Base-by-base conservation (phyloP, 352 stramenopile species). In the Globisporangium mamillatum region DNA sequence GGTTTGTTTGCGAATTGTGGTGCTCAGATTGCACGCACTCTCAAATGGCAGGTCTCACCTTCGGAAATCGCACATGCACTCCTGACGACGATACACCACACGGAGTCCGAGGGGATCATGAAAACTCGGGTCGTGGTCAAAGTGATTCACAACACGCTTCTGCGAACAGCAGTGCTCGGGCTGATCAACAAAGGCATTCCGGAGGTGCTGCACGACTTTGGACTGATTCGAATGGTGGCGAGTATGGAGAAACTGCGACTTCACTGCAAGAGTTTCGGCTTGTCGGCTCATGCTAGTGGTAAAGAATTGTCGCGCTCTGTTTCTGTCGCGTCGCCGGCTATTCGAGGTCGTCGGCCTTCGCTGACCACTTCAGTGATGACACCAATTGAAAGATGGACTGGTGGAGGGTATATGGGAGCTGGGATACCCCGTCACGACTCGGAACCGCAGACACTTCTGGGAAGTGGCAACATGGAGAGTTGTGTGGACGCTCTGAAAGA, bases 181-280 rank as follows among this genome's bases (percentile, higher is more conserved):
- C 58, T 73, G n/a, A 75, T 79, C 32, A 64, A 76, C 25, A 76
- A 79, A 59, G 70, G 70, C 29, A 61, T 76, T 22, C 73, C 73
- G 0, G 63, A 67, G 16, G 46, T 75, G 2, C 38, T 79, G 14
- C 73, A 76, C 46, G 67, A 79, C 41, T 67, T 62, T 50, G 67
- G 70, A 0, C 60, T 77, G 25, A 71, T 66, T 29, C 34, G 34
- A 16, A 75, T 75, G 61, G 34, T 66, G 34, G 48, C 34, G 8
- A 60, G 66, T 2, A 76, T 71, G 64, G 34, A 74, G 34, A 66
- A 20, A 22, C 6, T 71, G 4, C 24, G 55, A 27, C 24, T 58
- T 1, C 22, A 58, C 3, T 64, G 60, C 22, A 20, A 67, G 4
- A 46, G 22, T 14, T 2, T 20, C 44, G n/a, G 14, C 14, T 24